Base-by-base conservation (phyloP, 75 land plant genomes). In the Pseudotsuga menziesii region DNA sequence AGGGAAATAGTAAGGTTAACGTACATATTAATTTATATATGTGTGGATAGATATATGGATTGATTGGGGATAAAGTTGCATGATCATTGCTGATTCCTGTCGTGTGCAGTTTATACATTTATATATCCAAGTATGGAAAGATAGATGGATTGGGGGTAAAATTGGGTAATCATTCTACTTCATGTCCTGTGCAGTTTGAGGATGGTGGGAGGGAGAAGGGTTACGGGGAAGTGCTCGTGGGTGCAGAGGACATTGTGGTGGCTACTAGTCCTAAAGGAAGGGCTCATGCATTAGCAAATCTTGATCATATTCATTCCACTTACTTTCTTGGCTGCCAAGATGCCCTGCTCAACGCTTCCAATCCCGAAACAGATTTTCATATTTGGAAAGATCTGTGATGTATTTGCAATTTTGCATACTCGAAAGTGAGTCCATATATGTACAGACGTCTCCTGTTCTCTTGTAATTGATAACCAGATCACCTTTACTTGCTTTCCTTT, bases 201-300 rank as follows among this genome's bases (percentile, higher is more conserved):
- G 88, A 88, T 70, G 56, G 78, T 22, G 79, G 77, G n/a, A 74
- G 17, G 58, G 89, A 77, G 27, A 88, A 86, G 74, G 91, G 91
- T 25, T 91, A 84, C 77, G 84, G 85, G 9, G 87, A 91, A 76
- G 86, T 82, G 29, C 77, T 44, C 15, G 75, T 91, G 58, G 85
- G 77, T 15, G 69, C 61, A 56, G 83, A 84, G 13, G 84, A 84
- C 22, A 77, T 82, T 15, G 80, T 74, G 19, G 63, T 84, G 39
- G 79, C 80, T 23, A 79, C 62, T 26, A 81, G 86, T 32, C 84
- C 80, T 27, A 58, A 41, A 56, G 86, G 86, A 52, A 77, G 78
- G 23, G 86, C 83, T 4, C 86, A 84, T 82, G 86, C 86, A 19
- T 16, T 84, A 26, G 66, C 75, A 26, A 84, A 84, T 58, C n/a